Percentiles rank a stretch among this genome's conserved stretches.
Evolutionary conservation across 192 early-diverging fungal genomes (phyloP).

Genomic region (Haplosporangium gracile): DNA sequence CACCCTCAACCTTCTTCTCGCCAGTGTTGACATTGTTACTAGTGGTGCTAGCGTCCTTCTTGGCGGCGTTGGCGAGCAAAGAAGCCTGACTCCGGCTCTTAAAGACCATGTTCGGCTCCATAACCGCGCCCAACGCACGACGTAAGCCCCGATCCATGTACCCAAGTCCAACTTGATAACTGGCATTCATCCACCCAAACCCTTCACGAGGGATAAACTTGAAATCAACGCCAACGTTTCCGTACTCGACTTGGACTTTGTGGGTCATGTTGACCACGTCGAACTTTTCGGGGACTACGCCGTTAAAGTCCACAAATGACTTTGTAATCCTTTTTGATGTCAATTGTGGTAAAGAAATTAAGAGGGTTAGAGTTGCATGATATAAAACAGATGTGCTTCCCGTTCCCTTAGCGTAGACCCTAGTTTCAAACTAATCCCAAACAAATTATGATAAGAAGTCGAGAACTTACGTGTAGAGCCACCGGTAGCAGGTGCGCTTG

Average conservation of each 20-base stretch:
- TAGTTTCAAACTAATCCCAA: not conserved
- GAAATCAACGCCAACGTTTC: constrained; percentile 96
- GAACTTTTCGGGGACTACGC: constrained; percentile 98
- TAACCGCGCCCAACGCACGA: constrained; percentile 77
- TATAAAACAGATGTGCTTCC: no score
- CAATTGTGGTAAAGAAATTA: not conserved
- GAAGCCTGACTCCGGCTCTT: not conserved
- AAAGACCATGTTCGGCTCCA: constrained; percentile 45
- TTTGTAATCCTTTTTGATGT: constrained; percentile 77
- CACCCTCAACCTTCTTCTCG: not conserved
- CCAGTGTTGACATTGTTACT: not conserved
- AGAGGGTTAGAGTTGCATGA: not conserved
- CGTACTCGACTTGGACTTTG: constrained; percentile 94
- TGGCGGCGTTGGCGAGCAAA: not conserved
- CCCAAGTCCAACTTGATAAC: constrained; percentile 84
- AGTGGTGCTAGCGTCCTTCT: not conserved
- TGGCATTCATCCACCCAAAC: constrained; percentile 99
- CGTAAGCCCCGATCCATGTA: constrained; percentile 80
- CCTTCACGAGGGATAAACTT: constrained; percentile 94
- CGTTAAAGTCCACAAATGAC: constrained; percentile 97
- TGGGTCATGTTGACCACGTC: constrained; percentile 95
- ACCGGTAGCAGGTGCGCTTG: constrained; percentile 89
- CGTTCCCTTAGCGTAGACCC: no score
- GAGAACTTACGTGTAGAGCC: constrained; percentile 86
- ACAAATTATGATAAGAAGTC: not conserved